Evolutionary conservation across 2,329 filamentous ascomycete species (phyloP).

Genomic region (Boeremia exigua): DNA sequence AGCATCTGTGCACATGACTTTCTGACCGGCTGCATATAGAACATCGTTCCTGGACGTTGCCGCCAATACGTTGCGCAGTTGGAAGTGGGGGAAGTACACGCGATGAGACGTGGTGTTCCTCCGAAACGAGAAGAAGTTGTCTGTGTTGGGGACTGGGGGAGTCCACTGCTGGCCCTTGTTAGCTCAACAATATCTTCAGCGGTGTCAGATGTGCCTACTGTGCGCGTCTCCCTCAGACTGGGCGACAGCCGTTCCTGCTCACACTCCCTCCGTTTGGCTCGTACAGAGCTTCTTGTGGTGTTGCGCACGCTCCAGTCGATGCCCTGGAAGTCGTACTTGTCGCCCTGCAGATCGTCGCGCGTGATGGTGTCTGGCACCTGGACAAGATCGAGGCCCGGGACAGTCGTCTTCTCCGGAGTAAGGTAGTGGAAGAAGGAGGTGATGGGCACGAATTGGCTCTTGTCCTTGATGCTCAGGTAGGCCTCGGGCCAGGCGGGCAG

Average conservation of each 20-base stretch:
- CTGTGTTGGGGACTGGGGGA: constrained; percentile 46
- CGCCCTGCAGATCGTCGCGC: constrained; percentile 41
- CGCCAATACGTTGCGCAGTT: constrained; percentile 64
- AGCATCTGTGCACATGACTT: constrained; percentile 58
- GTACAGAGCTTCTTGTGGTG: constrained; percentile 33
- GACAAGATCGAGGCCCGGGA: constrained; percentile 31
- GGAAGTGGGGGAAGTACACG: constrained; percentile 63
- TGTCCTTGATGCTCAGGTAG: constrained; percentile 38
- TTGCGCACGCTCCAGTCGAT: constrained; percentile 46
- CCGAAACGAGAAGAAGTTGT: constrained; percentile 56
- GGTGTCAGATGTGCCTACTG: constrained; percentile 19
- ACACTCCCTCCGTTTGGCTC: constrained; percentile 31
- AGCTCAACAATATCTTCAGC: not conserved
- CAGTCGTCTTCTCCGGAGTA: constrained; percentile 19
- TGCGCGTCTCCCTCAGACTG: constrained; percentile 24
- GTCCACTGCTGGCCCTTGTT: constrained; percentile 15
- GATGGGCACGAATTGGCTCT: constrained; percentile 36
- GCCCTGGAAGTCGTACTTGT: constrained; percentile 47
- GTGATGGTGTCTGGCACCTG: constrained; percentile 37
- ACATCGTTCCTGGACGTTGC: constrained; percentile 62
- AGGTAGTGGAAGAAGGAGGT: constrained; percentile 37
- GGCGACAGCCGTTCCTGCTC: constrained; percentile 30
- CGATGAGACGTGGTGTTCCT: constrained; percentile 58
- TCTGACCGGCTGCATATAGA: constrained; percentile 58
- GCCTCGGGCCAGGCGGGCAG: constrained; percentile 34